Evolutionary conservation across 805 yeast species (phyloP).

Genomic region (Lipomyces lipofer): DNA sequence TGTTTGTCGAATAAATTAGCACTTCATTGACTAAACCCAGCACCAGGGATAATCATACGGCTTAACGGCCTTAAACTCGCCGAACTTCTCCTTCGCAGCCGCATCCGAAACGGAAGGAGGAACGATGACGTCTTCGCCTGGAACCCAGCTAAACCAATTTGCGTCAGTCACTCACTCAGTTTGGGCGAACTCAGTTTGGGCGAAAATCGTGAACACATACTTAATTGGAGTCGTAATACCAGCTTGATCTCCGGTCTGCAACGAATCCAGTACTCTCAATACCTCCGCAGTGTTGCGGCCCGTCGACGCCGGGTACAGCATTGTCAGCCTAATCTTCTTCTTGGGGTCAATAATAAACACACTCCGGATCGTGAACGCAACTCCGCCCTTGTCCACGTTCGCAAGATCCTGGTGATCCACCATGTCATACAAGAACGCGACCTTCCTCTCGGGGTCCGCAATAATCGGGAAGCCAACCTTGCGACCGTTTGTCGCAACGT

Average conservation of each 20-base stretch:
- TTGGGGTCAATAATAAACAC: slow-evolving; percentile 90
- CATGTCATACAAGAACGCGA: slow-evolving; percentile 82
- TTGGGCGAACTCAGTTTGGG: too few species aligned
- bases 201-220: too few species aligned
- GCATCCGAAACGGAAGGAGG: slow-evolving; percentile 86
- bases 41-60: too few species aligned
- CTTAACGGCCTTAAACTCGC: slow-evolving; percentile 84
- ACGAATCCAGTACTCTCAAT: slow-evolving; percentile 84
- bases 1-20: background rate
- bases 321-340: slow-evolving; percentile 83
- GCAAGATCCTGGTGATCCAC: slow-evolving; percentile 83
- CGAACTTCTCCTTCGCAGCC: slow-evolving; percentile 81
- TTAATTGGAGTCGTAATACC: slow-evolving; percentile 91
- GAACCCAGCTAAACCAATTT: too few species aligned
- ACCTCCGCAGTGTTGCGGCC: slow-evolving; percentile 97
- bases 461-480: slow-evolving; percentile 84
- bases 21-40: too few species aligned
- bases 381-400: slow-evolving; percentile 68
- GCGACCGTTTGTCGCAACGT: slow-evolving; percentile 54
- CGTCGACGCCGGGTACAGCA: slow-evolving; percentile 90
- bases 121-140: slow-evolving; percentile 88
- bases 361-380: slow-evolving; percentile 88
- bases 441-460: slow-evolving; percentile 83
- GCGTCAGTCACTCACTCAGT: too few species aligned
- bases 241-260: slow-evolving; percentile 82